Base-by-base conservation (phyloP, 768 basidiomycete species). In the Amanita jacksonii region DNA sequence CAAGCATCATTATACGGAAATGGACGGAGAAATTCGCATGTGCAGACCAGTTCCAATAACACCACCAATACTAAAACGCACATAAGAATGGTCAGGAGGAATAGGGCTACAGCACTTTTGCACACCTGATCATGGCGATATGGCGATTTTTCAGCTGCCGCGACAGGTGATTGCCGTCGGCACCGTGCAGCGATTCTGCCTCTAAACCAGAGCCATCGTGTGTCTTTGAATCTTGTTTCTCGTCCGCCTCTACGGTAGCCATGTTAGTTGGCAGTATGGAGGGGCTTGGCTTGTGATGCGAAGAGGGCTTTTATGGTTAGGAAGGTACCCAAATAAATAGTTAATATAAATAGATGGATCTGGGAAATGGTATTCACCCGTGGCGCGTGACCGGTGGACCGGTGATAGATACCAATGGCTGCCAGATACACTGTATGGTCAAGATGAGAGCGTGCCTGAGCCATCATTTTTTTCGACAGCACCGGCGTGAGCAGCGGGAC, bases 111-210 rank as follows among this genome's bases (percentile, higher is more conserved):
- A 13, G 38, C 10, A 31, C 35, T 7, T 22, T 33, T 32, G 28
- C 20, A 51, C 52, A 62, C 81, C 83, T 85, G 51, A 87, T 86
- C 84, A 87, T 85, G 39, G 85, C 81, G 47, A 88, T 71, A 57
- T 88, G 86, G 12, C 85, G 69, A 54, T 84, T 85, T 59, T 83
- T 83, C 51, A 83, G 63, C 59, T 83, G 79, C 38, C 80, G 70
- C 8, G 71, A 62, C 31, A 81, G 74, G 34, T 45, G 49, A 24
- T 57, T 51, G 2, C 49, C 49, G 18, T 13, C 34, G 20, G 33
- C n/a, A 27, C 33, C 20, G 12, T 38, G 36, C 18, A 54, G 36
- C 10, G 58, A 58, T 42, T 58, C 60, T 24, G 49, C 34, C 20
- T 57, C 57, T 10, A 49, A 50, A 27, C 25, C 69, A 30, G 73